Evolutionary conservation across 169 alveolate genomes (phyloP), one percentile per base, ranked within the genome.

Genomic region (Plasmodium knowlesi): DNA sequence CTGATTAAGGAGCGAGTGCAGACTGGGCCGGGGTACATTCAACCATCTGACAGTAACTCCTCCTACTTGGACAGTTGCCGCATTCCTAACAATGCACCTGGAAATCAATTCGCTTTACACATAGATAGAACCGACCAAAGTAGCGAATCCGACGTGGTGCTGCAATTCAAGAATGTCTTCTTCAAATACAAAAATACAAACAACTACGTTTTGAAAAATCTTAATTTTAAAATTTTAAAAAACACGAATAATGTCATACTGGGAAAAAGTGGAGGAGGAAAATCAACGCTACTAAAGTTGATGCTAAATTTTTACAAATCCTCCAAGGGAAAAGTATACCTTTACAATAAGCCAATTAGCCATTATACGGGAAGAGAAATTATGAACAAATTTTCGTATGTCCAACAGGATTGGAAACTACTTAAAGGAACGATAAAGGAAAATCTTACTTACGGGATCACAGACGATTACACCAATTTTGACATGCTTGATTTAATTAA

Each of bases 201-300:
- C 80, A 50, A 50, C 25, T 85, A 85, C 67, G 85, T 85, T 1
- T 74, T 85, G 39, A 85, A 85, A 85, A 85, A 85, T 85, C 30
- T 85, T 1, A 85, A 85, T 74, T 30, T 85, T 50, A 85, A 85
- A 74, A 85, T 85, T 32, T 50, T 73, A 19, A 85, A 74, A 73
- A 76, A 54, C 28, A 73, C 93, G 16, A 85, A 74, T 34, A 85
- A 85, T 74, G 79, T 85, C 6, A 85, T 85, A 22, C 12, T 85
- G 39, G 93, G 93, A 6, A 85, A 74, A 32, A 85, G 93, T 50
- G 93, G 93, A 6, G 93, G 78, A 22, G 93, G 93, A 5, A 85
- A 85, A 74, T 85, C 93, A 2, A 85, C 93, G 0, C 43, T 85
- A 22, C 43, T 74, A 32, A 85, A 85, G 41, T 43, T 85, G 67